These are phyloP conservation scores for Pinus albicaulis DNA, from an alignment of 75 land plant genomes.

Conservation along the genomic window DNA sequence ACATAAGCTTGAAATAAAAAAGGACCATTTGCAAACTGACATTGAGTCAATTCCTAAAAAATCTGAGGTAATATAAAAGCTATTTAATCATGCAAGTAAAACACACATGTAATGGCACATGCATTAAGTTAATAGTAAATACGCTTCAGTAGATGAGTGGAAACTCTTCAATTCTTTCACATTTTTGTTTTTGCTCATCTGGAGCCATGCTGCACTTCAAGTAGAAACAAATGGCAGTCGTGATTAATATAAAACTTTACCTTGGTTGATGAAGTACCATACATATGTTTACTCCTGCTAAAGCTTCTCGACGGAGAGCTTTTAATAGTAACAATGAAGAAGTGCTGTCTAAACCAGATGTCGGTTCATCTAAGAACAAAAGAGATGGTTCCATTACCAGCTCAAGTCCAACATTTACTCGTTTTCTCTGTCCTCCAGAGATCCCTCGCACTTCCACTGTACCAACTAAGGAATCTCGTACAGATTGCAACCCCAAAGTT, in stretches of 20 bases:
- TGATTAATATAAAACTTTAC: slow-evolving; percentile 22
- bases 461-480: slow-evolving; percentile 90
- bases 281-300: slow-evolving; percentile 85
- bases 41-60: background rate
- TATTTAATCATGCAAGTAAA: background rate
- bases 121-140: background rate
- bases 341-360: slow-evolving; percentile 95
- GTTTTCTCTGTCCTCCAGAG: slow-evolving; percentile 96
- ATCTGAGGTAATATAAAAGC: background rate
- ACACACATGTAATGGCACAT: background rate
- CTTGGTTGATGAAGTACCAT: slow-evolving; percentile 99
- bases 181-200: background rate
- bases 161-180: background rate
- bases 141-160: background rate
- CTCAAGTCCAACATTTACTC: slow-evolving; percentile 97
- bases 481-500: slow-evolving; percentile 76
- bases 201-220: background rate
- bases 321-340: slow-evolving; percentile 89
- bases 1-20: background rate
- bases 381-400: slow-evolving; percentile 99
- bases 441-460: slow-evolving; percentile 96
- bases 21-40: background rate
- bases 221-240: background rate
- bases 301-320: slow-evolving; percentile 91
- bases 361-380: slow-evolving; percentile 94